Base-by-base conservation (phyloP, 2,329 filamentous ascomycete species). In the Sporothrix pallida region DNA sequence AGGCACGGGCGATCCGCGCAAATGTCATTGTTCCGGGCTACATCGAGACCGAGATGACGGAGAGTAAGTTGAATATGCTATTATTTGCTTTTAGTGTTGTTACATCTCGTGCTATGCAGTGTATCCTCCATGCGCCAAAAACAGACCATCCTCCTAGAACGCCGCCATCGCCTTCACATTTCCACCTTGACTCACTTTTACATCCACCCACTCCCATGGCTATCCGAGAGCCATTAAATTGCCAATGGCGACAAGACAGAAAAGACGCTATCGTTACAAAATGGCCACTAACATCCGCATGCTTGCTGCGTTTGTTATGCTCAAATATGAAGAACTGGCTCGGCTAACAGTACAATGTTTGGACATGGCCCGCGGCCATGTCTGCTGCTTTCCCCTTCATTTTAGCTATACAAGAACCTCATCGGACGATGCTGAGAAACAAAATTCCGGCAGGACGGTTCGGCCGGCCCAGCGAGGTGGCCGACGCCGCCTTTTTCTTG, bases 1-100 rank as follows among this genome's bases (percentile, higher is more conserved):
- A 87, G 70, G 82, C 84, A 75, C 84, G 85, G 67, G 87, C 87
- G 68, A 87, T 97, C 74, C 87, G 94, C 44, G 91, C 93, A 65
- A 97, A 97, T 82, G 91, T 91, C 42, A 89, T 97, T 76, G 84
- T 95, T 58, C 94, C 94, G 0, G 94, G 94, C 7, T 97, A 95
- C 84, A 91, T 97, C 77, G 86, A 92, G 73, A 95, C 93, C 63
- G 87, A 89, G 67, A 97, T 97, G 93, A 93, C 92, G 77, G 82
- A 87, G 80, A 85, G 93, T 95, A 82, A 82, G 83, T 81, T 56
- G 46, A n/a, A 15, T 20, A 3, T n/a, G 2, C 5, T 37, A 23
- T 56, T 31, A 17, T 42, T 8, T 10, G 5, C 6, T 26, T 23
- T 17, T 20, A 13, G 6, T 46, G 7, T 23, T 17, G 17, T 44